Percentiles rank a stretch among this genome's conserved stretches.
phyloP scores from a whole-genome alignment of 345 rosid genomes.

The Arabis hirsuta region DNA sequence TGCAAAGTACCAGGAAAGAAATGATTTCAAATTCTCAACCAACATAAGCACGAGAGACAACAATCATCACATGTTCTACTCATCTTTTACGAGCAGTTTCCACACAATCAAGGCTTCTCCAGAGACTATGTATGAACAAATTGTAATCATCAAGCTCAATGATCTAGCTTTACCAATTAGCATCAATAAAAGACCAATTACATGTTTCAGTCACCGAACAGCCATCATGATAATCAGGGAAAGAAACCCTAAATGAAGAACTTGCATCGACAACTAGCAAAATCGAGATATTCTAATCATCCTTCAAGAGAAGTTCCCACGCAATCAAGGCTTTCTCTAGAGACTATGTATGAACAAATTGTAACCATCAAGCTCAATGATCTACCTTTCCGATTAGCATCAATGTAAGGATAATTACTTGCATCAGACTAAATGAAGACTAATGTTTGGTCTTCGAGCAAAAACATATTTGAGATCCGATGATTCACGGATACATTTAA shows the following conservation, averaged over 20 bases:
- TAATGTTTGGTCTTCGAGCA: too few species aligned
- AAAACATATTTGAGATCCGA: constrained; percentile 10
- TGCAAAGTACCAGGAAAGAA: constrained; percentile 4
- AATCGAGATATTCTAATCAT: constrained; percentile 2
- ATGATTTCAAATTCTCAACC: not conserved
- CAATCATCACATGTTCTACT: constrained; percentile 12
- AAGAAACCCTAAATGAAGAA: not conserved
- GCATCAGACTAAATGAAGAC: not conserved
- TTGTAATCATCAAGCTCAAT: constrained; percentile 4
- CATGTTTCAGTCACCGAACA: not conserved
- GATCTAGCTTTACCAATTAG: not conserved
- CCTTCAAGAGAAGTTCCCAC: too few species aligned
- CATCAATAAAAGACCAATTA: constrained; percentile 13
- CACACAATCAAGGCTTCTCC: not conserved
- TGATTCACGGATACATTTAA: not conserved
- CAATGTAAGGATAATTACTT: not conserved
- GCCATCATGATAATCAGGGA: not conserved
- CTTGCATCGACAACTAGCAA: not conserved
- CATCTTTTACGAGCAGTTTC: not conserved
- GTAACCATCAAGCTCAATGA: not conserved
- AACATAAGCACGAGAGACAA: constrained; percentile 1
- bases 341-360: not conserved
- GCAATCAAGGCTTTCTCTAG: not conserved
- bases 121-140: not conserved
- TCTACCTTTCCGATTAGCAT: not conserved